phyloP scores from a whole-genome alignment of 176 grass and related monocot species.

The Phragmites australis region DNA sequence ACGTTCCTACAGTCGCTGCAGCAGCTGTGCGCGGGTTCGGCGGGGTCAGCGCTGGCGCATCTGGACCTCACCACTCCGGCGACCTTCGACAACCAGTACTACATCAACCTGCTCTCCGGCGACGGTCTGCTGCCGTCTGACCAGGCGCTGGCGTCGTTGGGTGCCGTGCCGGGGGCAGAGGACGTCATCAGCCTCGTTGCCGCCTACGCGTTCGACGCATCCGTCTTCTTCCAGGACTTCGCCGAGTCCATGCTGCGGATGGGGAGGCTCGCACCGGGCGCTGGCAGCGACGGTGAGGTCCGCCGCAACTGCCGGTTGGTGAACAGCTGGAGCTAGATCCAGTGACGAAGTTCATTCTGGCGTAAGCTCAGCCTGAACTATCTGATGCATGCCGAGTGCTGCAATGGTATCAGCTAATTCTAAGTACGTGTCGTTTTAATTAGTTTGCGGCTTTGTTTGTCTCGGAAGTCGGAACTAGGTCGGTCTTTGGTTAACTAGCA shows the following conservation, averaged over 20 bases:
- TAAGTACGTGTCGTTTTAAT: background rate
- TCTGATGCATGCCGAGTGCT: background rate
- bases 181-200: slow-evolving; percentile 54
- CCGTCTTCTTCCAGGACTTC: slow-evolving; percentile 79
- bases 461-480: background rate
- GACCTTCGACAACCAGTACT: slow-evolving; percentile 96
- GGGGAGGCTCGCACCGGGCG: slow-evolving; percentile 56
- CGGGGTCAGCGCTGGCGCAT: slow-evolving; percentile 64
- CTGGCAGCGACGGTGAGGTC: slow-evolving; percentile 43
- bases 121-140: slow-evolving; percentile 86
- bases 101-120: slow-evolving; percentile 82
- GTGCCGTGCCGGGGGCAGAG: background rate
- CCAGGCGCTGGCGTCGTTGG: slow-evolving; percentile 48
- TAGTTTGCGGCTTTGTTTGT: background rate
- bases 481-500: background rate
- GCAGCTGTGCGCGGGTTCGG: slow-evolving; percentile 70
- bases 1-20: slow-evolving; percentile 76
- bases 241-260: slow-evolving; percentile 64
- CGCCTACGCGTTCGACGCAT: slow-evolving; percentile 61
- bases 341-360: background rate
- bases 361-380: background rate
- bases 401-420: background rate
- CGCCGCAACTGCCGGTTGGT: slow-evolving; percentile 56
- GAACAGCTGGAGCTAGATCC: slow-evolving; percentile 29
- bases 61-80: slow-evolving; percentile 76